Base-by-base conservation (phyloP, 2,329 filamentous ascomycete species). In the Alternaria consortialis region DNA sequence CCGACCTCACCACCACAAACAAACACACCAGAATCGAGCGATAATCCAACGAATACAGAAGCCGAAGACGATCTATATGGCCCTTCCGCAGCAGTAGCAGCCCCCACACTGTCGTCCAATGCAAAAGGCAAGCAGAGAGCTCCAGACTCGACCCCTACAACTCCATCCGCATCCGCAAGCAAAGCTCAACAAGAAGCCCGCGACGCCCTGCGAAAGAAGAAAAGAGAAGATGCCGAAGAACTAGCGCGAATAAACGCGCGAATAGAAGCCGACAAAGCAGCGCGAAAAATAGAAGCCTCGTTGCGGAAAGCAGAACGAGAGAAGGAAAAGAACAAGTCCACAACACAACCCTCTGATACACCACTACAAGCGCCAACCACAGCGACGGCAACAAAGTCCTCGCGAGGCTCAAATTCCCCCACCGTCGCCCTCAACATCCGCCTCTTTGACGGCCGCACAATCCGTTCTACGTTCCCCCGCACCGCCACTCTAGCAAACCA, bases 361-460 rank as follows among this genome's bases (percentile, higher is more conserved):
- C 39, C 52, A 31, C 58, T 20, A 20, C 20, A 20, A 20, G 2
- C 20, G 20, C 20, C 12, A 39, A 46, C 2, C 12, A 25, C 36
- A 53, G 64, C 34, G 48, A 53, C 36, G 53, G 64, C 34, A 47
- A 53, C 32, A 56, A 53, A 36, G 57, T 72, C 67, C 37, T 75
- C 72, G 58, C 67, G 56, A 48, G 71, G 70, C 15, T 73, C 74
- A 7, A 73, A 73, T 64, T 56, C 77, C 69, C 68, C 69, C 59
- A 67, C 68, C 8, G 74, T 79, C 12, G 69, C 74, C 17, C 81
- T 97, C 1, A 92, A 95, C 71, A 87, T 97, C 17, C 87, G 94
- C 7, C 83, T 97, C 0, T 91, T 96, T 58, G 93, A 97, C 73
- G 94, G 94, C 9, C 90, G 89, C 11, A 93, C 89, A 2, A 86